These are phyloP conservation scores for Zasmidium cellare DNA, from an alignment of 2,329 filamentous ascomycete species.

Conservation along the genomic window DNA sequence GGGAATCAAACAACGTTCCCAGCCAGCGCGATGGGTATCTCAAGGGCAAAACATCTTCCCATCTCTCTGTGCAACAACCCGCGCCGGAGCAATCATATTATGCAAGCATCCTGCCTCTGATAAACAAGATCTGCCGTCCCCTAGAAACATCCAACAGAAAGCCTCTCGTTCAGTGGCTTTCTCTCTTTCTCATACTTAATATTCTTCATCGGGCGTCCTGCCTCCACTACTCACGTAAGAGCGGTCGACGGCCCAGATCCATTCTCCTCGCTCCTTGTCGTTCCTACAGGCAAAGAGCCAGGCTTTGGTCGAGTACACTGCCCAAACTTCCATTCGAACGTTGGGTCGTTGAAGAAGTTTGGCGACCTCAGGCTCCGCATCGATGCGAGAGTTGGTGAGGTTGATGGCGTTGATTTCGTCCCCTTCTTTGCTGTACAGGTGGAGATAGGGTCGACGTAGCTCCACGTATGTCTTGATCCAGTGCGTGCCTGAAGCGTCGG, in stretches of 20 bases:
- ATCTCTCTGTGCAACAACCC: background rate
- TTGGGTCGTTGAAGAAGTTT: constrained; percentile 59
- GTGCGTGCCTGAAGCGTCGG: constrained; percentile 71
- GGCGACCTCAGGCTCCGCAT: constrained; percentile 85
- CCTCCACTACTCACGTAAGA: constrained; percentile 56
- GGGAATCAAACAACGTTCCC: background rate
- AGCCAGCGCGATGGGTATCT: constrained; percentile 13
- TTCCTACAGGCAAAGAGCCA: constrained; percentile 90
- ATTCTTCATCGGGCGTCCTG: constrained; percentile 22
- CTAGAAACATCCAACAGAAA: constrained; percentile 5
- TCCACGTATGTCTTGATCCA: constrained; percentile 96
- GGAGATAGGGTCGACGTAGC: constrained; percentile 84
- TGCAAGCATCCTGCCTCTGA: background rate
- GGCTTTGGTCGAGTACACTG: constrained; percentile 91
- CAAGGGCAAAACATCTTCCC: constrained; percentile 9
- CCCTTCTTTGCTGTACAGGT: constrained; percentile 83
- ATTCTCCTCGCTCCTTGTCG: constrained; percentile 92
- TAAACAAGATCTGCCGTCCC: constrained; percentile 1
- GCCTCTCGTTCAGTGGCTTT: background rate
- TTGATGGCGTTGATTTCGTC: constrained; percentile 91
- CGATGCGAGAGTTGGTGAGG: constrained; percentile 83
- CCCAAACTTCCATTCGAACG: constrained; percentile 65
- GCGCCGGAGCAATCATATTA: background rate
- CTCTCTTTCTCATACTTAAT: constrained; percentile 2
- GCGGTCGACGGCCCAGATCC: constrained; percentile 94